Percentiles rank a stretch among this genome's conserved stretches.
Conservation (phyloP, 768 basidiomycete species). For the Tylopilus sp. region DNA sequence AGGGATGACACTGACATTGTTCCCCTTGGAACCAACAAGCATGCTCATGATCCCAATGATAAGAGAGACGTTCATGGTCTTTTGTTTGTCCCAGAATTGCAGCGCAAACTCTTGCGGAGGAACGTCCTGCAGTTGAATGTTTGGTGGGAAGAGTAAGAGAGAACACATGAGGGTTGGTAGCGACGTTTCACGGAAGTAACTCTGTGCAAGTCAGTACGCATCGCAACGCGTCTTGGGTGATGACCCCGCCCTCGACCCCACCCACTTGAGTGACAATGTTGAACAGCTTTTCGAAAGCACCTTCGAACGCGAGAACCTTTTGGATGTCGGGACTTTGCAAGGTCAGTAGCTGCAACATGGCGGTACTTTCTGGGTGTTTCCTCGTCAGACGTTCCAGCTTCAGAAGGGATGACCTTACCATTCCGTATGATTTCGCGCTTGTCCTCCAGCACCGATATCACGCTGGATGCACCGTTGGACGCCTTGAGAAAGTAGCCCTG, state of each 20-base stretch:
- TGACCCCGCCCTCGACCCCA: conserved; percentile 87
- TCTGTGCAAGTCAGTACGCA: conserved; percentile 57
- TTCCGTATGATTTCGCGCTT: conserved; percentile 86
- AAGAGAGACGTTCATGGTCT: conserved; percentile 74
- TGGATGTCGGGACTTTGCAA: conserved; percentile 91
- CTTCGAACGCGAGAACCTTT: conserved; percentile 94
- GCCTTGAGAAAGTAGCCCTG: conserved; percentile 92
- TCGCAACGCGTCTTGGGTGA: conserved; percentile 79
- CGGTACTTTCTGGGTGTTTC: conserved; percentile 64
- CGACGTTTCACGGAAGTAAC: conserved; percentile 91
- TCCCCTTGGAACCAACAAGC: conserved; percentile 72
- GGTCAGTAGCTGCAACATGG: conserved; percentile 76
- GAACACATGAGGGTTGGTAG: conserved; percentile 65
- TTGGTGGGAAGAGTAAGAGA: conserved; percentile 67
- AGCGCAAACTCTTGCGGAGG: conserved; percentile 89
- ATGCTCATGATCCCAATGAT: conserved; percentile 83
- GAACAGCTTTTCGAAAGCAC: conserved; percentile 94
- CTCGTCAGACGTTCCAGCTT: conserved; percentile 7
- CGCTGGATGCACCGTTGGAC: conserved; percentile 67
- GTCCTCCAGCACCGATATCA: conserved; percentile 77
- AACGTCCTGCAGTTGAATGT: conserved; percentile 50
- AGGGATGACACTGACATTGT: conserved; percentile 43
- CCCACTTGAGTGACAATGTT: conserved; percentile 84
- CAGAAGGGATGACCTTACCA: conserved; percentile 45
- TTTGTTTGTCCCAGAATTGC: conserved; percentile 96